Base-by-base conservation (phyloP, 1,139 yeast genomes). In the Geotrichum armillariae region DNA sequence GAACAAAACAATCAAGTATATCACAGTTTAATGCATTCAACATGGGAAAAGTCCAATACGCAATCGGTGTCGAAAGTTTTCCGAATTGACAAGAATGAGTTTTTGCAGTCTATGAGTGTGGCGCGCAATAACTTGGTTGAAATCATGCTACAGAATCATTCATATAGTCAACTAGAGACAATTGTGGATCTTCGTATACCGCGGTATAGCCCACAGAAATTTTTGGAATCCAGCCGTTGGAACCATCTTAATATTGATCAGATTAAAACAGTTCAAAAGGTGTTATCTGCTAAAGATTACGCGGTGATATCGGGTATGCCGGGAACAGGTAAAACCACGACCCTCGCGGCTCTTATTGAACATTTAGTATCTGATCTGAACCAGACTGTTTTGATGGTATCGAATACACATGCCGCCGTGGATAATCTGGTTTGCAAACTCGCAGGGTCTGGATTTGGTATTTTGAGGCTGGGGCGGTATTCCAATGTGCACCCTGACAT, bases 251-350 rank as follows among this genome's bases (percentile, higher is more conserved):
- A 93, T 60, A 61, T 65, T 0, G 95, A 89, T 60, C 99, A 93
- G 63, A 56, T 71, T 5, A 58, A 56, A 1, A 98, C 98, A 0
- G 75, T 91, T 40, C 76, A 80, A 11, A 78, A 75, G 56, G 89
- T 82, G 0, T 65, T 89, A 47, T 66, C 75, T 16, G 77, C 95
- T 0, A 68, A 83, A 45, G 96, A 91, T 63, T 93, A 87, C 64
- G 75, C 93, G 2, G 73, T 93, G 57, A 79, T 93, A 32, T 70
- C 91, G 51, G 99, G 99, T 1, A 93, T 94, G 99, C 99, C 99
- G 0, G 99, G 99, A 1, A 93, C 99, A 0, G 99, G 99, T n/a
- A 93, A 93, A 64, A 93, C 99, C 0, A 91, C 98, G 0, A 85
- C 93, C 0, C 89, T 93, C 53, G 88, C 95, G 0, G 83, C 84